These are phyloP conservation scores for Mariannaea sp. DNA, from an alignment of 2,329 filamentous ascomycete species.

Conservation along the genomic window DNA sequence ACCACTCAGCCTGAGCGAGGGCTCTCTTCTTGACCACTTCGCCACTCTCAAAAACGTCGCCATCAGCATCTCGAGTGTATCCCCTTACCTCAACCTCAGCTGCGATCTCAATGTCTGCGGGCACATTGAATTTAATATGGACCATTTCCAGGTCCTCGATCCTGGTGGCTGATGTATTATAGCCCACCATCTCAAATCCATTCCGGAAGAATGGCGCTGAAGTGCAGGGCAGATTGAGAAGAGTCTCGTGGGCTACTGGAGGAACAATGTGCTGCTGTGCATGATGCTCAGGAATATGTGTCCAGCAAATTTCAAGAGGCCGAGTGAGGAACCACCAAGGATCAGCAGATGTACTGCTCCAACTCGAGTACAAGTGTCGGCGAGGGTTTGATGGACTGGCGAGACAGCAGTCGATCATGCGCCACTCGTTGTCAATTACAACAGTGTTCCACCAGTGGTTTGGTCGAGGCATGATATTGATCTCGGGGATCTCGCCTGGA, in stretches of 20 bases:
- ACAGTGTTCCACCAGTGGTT: conserved; percentile 99
- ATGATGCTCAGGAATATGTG: conserved; percentile 86
- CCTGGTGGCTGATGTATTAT: conserved; percentile 83
- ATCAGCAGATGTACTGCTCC: conserved; percentile 73
- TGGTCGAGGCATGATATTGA: conserved; percentile 79
- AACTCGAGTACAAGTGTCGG: conserved; percentile 76
- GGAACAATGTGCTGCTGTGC: conserved; percentile 93
- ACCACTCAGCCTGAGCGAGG: conserved; percentile 90
- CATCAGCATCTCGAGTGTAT: conserved; percentile 81
- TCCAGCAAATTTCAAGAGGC: conserved; percentile 91
- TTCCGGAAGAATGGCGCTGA: conserved; percentile 90
- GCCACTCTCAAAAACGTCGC: conserved; percentile 91
- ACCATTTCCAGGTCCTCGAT: conserved; percentile 94
- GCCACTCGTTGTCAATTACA: conserved; percentile 91
- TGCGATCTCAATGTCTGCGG: conserved; percentile 85
- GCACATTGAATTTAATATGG: conserved; percentile 86
- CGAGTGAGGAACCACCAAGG: conserved; percentile 92
- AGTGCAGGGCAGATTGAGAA: conserved; percentile 84
- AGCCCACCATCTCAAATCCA: conserved; percentile 78
- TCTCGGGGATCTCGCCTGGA: conserved; percentile 81
- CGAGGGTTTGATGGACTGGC: conserved; percentile 89
- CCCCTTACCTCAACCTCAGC: conserved; percentile 89
- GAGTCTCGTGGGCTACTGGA: conserved; percentile 79
- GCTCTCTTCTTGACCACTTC: conserved; percentile 85
- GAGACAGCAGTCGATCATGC: conserved; percentile 91